phyloP scores from a whole-genome alignment of 805 yeast species.

The Cyberlindnera maclurae region DNA sequence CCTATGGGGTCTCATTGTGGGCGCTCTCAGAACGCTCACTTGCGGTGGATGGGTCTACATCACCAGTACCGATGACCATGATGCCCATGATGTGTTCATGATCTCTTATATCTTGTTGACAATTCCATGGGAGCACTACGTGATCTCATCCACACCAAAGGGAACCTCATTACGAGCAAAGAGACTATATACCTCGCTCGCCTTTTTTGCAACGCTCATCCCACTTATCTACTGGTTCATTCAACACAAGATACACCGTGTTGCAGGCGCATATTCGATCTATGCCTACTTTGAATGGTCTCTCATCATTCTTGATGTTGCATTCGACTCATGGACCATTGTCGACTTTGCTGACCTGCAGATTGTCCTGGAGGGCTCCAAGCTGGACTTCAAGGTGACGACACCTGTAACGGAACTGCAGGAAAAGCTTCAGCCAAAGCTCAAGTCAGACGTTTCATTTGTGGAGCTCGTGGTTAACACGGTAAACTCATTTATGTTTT shows the following conservation, averaged over 20 bases:
- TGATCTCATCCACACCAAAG: conserved; percentile 48
- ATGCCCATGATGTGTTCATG: conserved; percentile 94
- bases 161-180: conserved; percentile 41
- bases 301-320: conserved; percentile 73
- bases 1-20: conserved; percentile 43
- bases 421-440: conserved; percentile 15
- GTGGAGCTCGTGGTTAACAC: conserved; percentile 37
- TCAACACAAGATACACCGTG: conserved; percentile 82
- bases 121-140: conserved; percentile 79
- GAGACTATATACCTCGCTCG: conserved; percentile 43
- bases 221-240: conserved; percentile 87
- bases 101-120: conserved; percentile 82
- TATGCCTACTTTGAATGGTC: conserved; percentile 96
- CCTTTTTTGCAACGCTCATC: conserved; percentile 65
- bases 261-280: conserved; percentile 91
- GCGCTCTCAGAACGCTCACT: conserved; percentile 83
- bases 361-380: conserved; percentile 27
- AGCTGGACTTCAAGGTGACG: conserved; percentile 12
- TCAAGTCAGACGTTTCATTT: conserved; percentile 16
- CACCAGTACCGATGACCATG: conserved; percentile 95
- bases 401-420: background rate
- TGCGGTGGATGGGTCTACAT: conserved; percentile 99
- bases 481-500: conserved; percentile 68
- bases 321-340: conserved; percentile 75
- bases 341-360: conserved; percentile 62